A percentile compares a stretch with the other conserved stretches of the same genome.
Evolutionary conservation across 257 asterid genomes (phyloP).

Genomic region (Jacaranda mimosifolia): DNA sequence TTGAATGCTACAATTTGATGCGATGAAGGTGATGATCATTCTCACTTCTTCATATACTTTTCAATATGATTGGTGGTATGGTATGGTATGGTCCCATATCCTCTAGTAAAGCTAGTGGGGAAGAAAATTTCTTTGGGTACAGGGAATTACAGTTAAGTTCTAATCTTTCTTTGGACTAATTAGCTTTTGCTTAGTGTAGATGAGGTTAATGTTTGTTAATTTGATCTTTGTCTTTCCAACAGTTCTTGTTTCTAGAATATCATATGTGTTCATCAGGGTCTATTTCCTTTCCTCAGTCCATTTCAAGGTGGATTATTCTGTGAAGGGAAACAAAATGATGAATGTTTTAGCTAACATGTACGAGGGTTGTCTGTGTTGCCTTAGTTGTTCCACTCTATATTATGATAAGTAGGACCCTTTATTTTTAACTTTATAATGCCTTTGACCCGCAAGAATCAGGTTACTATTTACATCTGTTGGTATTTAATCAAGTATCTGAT

Average conservation of each 20-base stretch:
- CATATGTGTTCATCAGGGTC: constrained; percentile 3
- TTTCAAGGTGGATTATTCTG: background rate
- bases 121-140: background rate
- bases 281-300: constrained; percentile 10
- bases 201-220: background rate
- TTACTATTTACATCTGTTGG: background rate
- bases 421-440: background rate
- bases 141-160: background rate
- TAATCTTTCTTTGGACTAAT: background rate
- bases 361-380: background rate
- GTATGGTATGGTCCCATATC: no score
- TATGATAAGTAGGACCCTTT: background rate
- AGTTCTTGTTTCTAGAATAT: background rate
- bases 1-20: no score
- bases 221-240: background rate
- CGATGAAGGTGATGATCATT: no score
- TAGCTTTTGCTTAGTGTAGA: background rate
- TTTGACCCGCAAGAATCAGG: background rate
- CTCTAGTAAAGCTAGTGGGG: background rate
- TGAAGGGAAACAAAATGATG: background rate
- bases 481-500: background rate
- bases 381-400: background rate
- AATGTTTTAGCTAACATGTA: background rate
- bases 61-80: background rate
- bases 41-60: background rate